A percentile compares a stretch with the other conserved stretches of the same genome.
These are phyloP conservation scores for Solanum chacoense DNA, from an alignment of 305 asterid species.

Conservation along the genomic window DNA sequence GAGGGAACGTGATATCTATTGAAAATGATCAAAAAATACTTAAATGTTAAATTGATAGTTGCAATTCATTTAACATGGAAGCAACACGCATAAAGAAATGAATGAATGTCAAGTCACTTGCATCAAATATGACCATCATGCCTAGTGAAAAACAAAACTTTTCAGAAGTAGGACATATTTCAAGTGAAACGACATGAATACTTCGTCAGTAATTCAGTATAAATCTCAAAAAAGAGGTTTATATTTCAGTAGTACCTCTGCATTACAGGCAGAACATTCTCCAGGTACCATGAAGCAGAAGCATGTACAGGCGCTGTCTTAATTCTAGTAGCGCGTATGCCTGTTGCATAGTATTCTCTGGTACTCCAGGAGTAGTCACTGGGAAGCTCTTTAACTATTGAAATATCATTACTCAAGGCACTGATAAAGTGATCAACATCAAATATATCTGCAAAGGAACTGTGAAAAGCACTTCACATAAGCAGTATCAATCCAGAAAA, in stretches of 20 bases:
- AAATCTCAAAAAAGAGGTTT: background rate
- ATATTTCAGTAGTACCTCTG: conserved; percentile 40
- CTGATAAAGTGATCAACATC: conserved; percentile 77
- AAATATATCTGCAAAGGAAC: conserved; percentile 74
- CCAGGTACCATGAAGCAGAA: conserved; percentile 76
- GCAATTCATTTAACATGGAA: background rate
- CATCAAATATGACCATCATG: background rate
- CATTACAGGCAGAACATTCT: conserved; percentile 63
- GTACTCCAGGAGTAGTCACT: conserved; percentile 78
- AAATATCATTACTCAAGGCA: conserved; percentile 47
- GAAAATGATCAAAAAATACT: background rate
- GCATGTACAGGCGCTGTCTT: conserved; percentile 93
- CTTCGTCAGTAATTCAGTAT: background rate
- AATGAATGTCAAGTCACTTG: background rate
- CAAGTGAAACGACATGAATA: background rate
- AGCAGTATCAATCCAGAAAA: background rate
- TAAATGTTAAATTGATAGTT: background rate
- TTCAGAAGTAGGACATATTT: background rate
- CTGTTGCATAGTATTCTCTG: conserved; percentile 83
- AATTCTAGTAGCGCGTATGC: conserved; percentile 67
- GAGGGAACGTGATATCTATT: background rate
- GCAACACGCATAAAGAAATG: background rate
- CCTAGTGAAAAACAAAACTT: background rate
- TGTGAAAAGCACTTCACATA: conserved; percentile 12
- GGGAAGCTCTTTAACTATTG: conserved; percentile 62